Evolutionary conservation across 1,284 basidiomycete genomes (phyloP).

Genomic region (Trichosporon asahii): DNA sequence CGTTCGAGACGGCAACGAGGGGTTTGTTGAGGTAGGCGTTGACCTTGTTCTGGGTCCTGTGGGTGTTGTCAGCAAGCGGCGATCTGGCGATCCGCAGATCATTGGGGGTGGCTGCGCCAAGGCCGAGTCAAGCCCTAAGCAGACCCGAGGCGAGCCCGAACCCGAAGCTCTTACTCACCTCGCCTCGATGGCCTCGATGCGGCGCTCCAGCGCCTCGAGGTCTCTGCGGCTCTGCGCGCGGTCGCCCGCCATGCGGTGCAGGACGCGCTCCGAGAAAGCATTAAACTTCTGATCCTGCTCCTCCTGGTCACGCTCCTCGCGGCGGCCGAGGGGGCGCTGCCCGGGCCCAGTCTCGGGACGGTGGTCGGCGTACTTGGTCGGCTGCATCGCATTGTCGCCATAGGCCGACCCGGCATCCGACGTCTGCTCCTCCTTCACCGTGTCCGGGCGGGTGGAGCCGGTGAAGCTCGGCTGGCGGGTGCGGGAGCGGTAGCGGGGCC

Average conservation of each 20-base stretch:
- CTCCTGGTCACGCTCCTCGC: not conserved
- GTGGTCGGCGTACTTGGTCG: not conserved
- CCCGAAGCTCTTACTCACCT: constrained; percentile 13
- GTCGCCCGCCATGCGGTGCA: constrained; percentile 5
- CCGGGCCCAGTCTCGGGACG: not conserved
- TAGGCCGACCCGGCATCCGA: not conserved
- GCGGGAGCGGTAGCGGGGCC: constrained; percentile 21
- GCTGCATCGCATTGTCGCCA: not conserved
- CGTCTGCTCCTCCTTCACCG: constrained; percentile 16
- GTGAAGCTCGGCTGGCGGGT: constrained; percentile 14
- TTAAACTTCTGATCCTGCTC: not conserved
- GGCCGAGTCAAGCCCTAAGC: not conserved
- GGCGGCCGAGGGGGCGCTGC: not conserved
- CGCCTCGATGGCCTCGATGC: constrained; percentile 15
- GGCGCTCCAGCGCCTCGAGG: constrained; percentile 14
- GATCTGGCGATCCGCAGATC: not conserved
- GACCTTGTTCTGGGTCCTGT: constrained; percentile 19
- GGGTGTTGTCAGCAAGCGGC: not conserved
- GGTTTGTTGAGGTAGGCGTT: constrained; percentile 17
- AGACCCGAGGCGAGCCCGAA: too few species aligned
- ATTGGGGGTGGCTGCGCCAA: not conserved
- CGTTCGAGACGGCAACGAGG: constrained; percentile 20
- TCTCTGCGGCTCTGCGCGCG: constrained; percentile 8
- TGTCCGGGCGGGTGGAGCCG: not conserved
- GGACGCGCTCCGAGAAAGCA: not conserved